These are phyloP conservation scores for Geosmithia flava DNA, from an alignment of 2,329 filamentous ascomycete species.

Conservation along the genomic window DNA sequence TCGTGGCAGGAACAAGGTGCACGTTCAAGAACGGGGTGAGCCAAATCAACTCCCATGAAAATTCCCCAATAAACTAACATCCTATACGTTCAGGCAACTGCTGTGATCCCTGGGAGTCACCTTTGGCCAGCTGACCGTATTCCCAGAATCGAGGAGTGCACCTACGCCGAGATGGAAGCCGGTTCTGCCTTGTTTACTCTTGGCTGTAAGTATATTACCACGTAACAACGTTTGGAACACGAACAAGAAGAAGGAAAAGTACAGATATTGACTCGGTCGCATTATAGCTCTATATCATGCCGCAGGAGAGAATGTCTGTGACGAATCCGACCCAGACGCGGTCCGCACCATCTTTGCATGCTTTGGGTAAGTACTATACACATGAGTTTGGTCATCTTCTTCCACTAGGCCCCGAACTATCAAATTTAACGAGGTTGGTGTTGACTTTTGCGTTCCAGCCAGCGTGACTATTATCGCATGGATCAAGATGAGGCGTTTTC, in stretches of 20 bases:
- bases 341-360: constrained; percentile 1
- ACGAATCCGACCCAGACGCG: background rate
- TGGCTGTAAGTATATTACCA: background rate
- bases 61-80: too few relatives aligned
- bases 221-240: background rate
- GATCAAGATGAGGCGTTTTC: constrained; percentile 2
- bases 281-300: background rate
- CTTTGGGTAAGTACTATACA: constrained; percentile 1
- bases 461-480: constrained; percentile 2
- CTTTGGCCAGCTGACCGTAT: constrained; percentile 1
- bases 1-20: background rate
- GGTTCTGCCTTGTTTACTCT: constrained; percentile 2
- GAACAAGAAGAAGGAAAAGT: too few relatives aligned
- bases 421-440: too few relatives aligned
- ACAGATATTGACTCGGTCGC: background rate
- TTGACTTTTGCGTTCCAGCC: background rate
- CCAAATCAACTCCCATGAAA: background rate
- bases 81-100: background rate
- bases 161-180: constrained; percentile 2
- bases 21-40: constrained; percentile 2
- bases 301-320: constrained; percentile 1
- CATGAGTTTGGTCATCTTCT: background rate
- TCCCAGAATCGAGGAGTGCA: constrained; percentile 1
- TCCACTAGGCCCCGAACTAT: too few relatives aligned
- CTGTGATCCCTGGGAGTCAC: constrained; percentile 2